Conservation (phyloP, 805 yeast species). For the Candida argentea region DNA sequence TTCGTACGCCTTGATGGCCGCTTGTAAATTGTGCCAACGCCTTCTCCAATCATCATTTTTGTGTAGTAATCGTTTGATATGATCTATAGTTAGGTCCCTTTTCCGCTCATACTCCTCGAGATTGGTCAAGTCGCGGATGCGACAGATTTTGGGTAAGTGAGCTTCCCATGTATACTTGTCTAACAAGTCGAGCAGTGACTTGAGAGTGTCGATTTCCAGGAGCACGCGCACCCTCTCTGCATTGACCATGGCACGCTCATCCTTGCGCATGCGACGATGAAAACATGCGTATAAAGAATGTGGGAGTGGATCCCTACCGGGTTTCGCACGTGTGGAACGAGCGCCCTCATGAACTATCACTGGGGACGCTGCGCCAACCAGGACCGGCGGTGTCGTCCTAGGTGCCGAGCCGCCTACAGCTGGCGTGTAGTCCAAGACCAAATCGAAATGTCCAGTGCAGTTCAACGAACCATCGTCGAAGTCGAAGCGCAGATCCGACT, state of each 20-base stretch:
- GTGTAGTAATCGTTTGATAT: conserved; percentile 26
- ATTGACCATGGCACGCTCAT: conserved; percentile 50
- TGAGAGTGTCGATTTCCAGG: conserved; percentile 47
- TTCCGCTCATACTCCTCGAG: conserved; percentile 41
- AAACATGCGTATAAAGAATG: conserved; percentile 34
- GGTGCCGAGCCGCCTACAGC: no score
- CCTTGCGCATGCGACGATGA: conserved; percentile 53
- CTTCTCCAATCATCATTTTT: conserved; percentile 31
- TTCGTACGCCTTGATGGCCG: conserved; percentile 13
- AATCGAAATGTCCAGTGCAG: no score
- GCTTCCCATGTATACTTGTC: conserved; percentile 37
- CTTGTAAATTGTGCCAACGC: conserved; percentile 17
- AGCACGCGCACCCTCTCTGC: conserved; percentile 44
- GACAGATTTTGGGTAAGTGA: conserved; percentile 37
- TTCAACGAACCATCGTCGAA: no score
- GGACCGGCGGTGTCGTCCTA: no score
- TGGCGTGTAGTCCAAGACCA: no score
- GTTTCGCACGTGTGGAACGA: conserved; percentile 2
- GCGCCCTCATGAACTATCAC: not conserved
- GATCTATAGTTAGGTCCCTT: conserved; percentile 40
- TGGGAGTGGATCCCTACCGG: conserved; percentile 36
- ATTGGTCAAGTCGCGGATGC: conserved; percentile 38
- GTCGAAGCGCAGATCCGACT: no score
- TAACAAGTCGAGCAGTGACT: conserved; percentile 31
- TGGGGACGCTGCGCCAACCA: no score